These are phyloP conservation scores for Rachicladosporium sp. DNA, from an alignment of 2,329 filamentous ascomycete species.

Conservation along the genomic window DNA sequence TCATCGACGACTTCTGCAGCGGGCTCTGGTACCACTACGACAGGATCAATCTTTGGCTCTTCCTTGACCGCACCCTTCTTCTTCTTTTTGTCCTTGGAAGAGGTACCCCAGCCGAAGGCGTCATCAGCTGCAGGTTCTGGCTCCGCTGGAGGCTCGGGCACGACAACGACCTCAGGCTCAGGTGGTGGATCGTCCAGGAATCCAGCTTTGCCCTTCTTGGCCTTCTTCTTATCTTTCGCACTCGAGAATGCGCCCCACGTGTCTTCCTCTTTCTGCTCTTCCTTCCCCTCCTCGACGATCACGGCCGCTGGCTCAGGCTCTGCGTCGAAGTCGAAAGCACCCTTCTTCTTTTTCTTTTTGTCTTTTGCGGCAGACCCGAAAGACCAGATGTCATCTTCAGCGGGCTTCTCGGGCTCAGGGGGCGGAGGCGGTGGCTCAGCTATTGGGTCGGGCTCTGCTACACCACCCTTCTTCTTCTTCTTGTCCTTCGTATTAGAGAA, in stretches of 20 bases:
- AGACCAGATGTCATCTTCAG: conserved; percentile 23
- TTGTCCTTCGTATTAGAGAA: conserved; percentile 14
- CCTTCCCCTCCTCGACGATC: conserved; percentile 8
- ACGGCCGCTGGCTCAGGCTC: conserved; percentile 24
- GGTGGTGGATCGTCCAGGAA: too few relatives aligned
- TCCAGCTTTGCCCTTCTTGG: conserved; percentile 20
- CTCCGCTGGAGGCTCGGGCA: conserved; percentile 10
- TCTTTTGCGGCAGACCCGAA: conserved; percentile 26
- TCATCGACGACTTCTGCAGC: conserved; percentile 26
- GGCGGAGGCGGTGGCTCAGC: conserved; percentile 15
- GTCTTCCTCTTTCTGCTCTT: conserved; percentile 25
- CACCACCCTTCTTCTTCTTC: conserved; percentile 21
- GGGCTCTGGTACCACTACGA: conserved; percentile 7
- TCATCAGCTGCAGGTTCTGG: conserved; percentile 21
- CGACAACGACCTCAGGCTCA: conserved; percentile 8
- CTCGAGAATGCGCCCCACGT: conserved; percentile 19
- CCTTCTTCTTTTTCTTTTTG: conserved; percentile 32
- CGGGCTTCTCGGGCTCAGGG: conserved; percentile 13
- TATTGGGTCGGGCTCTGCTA: conserved; percentile 14
- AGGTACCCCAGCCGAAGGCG: conserved; percentile 21
- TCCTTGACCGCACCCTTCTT: conserved; percentile 27
- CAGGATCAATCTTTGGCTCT: conserved; percentile 14
- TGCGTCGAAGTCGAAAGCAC: conserved; percentile 3
- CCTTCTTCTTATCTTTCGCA: conserved; percentile 29
- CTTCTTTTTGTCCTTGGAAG: conserved; percentile 34